Conservation (phyloP, 148 eudicot species). For the Chenopodium berlandieri region DNA sequence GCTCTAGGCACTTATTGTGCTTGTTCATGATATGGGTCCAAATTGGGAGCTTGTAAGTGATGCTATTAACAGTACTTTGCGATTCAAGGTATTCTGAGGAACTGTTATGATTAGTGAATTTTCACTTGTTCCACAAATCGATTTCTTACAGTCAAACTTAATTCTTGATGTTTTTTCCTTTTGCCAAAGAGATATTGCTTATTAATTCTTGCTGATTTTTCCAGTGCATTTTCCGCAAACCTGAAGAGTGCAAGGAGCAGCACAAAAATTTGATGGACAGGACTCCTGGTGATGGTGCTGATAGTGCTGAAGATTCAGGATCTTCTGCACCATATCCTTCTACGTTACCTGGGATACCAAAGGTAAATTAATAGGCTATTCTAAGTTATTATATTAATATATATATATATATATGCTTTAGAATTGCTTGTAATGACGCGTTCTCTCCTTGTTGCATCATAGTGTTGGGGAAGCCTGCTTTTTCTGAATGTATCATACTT, state of each 20-base stretch:
- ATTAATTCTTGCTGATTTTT: neutral
- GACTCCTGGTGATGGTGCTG: constrained; percentile 87
- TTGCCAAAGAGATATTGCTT: constrained; percentile 12
- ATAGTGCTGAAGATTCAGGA: constrained; percentile 94
- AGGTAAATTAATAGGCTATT: constrained; percentile 44
- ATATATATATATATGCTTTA: neutral
- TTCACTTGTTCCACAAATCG: neutral
- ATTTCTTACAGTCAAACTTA: neutral
- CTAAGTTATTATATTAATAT: neutral
- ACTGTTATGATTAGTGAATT: neutral
- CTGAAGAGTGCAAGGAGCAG: constrained; percentile 89
- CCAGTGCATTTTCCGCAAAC: constrained; percentile 78
- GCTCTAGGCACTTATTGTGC: constrained; percentile 89
- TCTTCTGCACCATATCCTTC: constrained; percentile 89
- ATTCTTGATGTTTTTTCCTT: neutral
- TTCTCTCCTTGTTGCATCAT: constrained; percentile 2
- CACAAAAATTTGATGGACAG: constrained; percentile 70
- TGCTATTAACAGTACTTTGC: constrained; percentile 79
- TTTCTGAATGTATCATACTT: constrained; percentile 11
- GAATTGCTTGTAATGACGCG: constrained; percentile 1
- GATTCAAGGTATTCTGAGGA: constrained; percentile 57
- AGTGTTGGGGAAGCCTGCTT: neutral
- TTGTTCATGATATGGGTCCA: constrained; percentile 98
- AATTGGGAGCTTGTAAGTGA: constrained; percentile 97
- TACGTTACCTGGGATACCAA: constrained; percentile 94